Conservation (phyloP, 2,329 filamentous ascomycete species). For the Phoma sp. region DNA sequence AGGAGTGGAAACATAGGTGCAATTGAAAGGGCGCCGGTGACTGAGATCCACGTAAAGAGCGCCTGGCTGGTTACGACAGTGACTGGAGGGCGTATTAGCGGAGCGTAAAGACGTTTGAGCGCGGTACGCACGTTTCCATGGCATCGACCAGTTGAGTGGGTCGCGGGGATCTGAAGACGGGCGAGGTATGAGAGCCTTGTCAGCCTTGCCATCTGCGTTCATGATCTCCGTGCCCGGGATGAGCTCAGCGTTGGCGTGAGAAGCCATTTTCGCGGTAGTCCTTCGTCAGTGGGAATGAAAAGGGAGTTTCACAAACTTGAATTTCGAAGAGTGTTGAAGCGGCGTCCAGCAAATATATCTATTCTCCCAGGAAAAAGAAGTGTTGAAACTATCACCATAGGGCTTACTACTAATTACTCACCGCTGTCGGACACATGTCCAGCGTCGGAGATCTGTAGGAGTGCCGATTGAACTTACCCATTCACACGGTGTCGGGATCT, state of each 20-base stretch:
- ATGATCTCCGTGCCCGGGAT: constrained; percentile 44
- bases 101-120: neutral
- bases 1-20: constrained; percentile 55
- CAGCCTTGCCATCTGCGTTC: constrained; percentile 27
- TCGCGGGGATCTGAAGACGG: constrained; percentile 46
- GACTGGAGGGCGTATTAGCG: constrained; percentile 24
- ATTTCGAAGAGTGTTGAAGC: neutral
- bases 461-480: constrained; percentile 1
- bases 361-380: neutral
- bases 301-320: no score
- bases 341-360: neutral
- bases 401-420: neutral
- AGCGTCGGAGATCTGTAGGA: constrained; percentile 5
- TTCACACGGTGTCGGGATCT: neutral
- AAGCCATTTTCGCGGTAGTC: constrained; percentile 20
- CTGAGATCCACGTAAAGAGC: constrained; percentile 53
- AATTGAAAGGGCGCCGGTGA: constrained; percentile 53
- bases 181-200: constrained; percentile 37
- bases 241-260: constrained; percentile 23
- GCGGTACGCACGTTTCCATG: constrained; percentile 41
- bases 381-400: neutral
- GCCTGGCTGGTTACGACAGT: constrained; percentile 49
- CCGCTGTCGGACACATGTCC: neutral
- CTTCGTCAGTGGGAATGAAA: neutral
- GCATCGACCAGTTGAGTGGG: constrained; percentile 48